Percentiles rank a stretch among this genome's conserved stretches.
phyloP scores from a whole-genome alignment of 78 protist genomes.

The Polysphondylium violaceum region DNA sequence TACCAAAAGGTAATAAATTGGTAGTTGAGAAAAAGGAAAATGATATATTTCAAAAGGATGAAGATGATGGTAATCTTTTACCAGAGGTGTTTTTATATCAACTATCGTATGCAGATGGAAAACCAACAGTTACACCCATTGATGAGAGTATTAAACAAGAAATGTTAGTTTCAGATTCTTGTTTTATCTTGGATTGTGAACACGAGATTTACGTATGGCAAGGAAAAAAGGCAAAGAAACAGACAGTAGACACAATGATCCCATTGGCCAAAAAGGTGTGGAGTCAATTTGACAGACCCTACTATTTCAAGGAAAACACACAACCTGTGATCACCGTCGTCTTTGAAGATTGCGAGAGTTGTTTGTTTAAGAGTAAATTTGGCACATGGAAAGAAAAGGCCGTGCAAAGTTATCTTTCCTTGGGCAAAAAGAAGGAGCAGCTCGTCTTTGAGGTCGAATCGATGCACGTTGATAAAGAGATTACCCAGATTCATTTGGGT shows the following conservation, averaged over 20 bases:
- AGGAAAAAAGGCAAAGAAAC: conserved; percentile 27
- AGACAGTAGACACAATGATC: conserved; percentile 8
- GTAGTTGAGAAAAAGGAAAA: conserved; percentile 26
- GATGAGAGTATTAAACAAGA: conserved; percentile 56
- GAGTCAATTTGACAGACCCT: conserved; percentile 46
- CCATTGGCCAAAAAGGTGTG: conserved; percentile 59
- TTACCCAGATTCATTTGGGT: not conserved
- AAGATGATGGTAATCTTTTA: conserved; percentile 11
- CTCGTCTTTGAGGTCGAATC: not conserved
- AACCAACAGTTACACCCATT: conserved; percentile 36
- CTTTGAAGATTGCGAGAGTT: conserved; percentile 48
- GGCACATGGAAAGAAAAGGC: conserved; percentile 46
- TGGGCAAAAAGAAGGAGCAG: conserved; percentile 32
- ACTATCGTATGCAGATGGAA: conserved; percentile 35
- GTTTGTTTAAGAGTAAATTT: conserved; percentile 43
- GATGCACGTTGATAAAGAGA: conserved; percentile 54
- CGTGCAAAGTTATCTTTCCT: conserved; percentile 12
- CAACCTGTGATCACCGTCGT: conserved; percentile 24
- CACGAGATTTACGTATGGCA: conserved; percentile 79
- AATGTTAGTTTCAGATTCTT: conserved; percentile 29
- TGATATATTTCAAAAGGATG: conserved; percentile 38
- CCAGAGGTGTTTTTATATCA: conserved; percentile 57
- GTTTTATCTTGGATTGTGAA: conserved; percentile 74
- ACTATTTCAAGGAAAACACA: not conserved
- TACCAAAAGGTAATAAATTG: conserved; percentile 64